These are phyloP conservation scores for Sugiyamaella pinicola DNA, from an alignment of 1,139 yeast species.

Conservation along the genomic window DNA sequence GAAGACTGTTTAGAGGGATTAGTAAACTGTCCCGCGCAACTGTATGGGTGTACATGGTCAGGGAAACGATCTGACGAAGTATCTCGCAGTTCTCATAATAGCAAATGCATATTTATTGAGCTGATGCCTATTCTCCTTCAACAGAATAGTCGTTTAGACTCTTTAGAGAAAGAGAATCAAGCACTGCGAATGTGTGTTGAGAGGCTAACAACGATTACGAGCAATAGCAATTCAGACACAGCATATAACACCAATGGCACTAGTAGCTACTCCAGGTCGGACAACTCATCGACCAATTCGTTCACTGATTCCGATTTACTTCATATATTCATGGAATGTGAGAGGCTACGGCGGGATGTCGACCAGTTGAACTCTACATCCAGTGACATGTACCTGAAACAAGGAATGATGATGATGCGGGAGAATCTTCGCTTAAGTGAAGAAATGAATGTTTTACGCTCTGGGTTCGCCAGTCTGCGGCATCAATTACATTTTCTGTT, in stretches of 20 bases:
- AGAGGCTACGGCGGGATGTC: slow-evolving; percentile 42
- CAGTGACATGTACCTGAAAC: slow-evolving; percentile 42
- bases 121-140: slow-evolving; percentile 41
- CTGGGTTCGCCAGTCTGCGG: slow-evolving; percentile 41
- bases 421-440: slow-evolving; percentile 42
- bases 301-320: slow-evolving; percentile 36
- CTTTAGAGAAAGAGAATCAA: slow-evolving; percentile 45
- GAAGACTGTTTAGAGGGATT: slow-evolving; percentile 43
- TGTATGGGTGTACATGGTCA: slow-evolving; percentile 48
- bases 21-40: slow-evolving; percentile 42
- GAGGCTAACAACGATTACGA: slow-evolving; percentile 28
- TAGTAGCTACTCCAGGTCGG: not conserved
- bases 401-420: slow-evolving; percentile 41
- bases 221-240: slow-evolving; percentile 5
- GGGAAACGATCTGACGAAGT: slow-evolving; percentile 40
- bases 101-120: slow-evolving; percentile 43
- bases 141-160: slow-evolving; percentile 41
- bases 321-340: slow-evolving; percentile 43
- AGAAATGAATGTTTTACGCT: slow-evolving; percentile 41
- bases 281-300: slow-evolving; percentile 17
- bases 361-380: slow-evolving; percentile 38
- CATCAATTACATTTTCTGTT: slow-evolving; percentile 43
- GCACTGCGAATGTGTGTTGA: slow-evolving; percentile 41
- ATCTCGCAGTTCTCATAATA: slow-evolving; percentile 36
- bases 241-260: not conserved